Conservation (phyloP, 2,329 filamentous ascomycete genomes). For the Fusarium sp. region DNA sequence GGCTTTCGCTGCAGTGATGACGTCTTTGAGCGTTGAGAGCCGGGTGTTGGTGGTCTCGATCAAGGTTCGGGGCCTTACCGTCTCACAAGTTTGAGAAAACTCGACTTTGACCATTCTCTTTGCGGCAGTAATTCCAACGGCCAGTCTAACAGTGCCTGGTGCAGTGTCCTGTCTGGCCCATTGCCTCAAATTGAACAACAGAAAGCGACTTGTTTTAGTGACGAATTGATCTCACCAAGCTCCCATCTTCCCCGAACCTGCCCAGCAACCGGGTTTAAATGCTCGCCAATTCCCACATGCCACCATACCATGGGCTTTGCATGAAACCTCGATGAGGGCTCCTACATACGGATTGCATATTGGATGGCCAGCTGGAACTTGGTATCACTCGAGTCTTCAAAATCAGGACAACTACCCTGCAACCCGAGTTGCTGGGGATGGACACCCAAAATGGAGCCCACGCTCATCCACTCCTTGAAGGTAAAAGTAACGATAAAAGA, state of each 20-base stretch:
- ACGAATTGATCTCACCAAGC: neutral
- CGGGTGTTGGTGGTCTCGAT: conserved; percentile 10
- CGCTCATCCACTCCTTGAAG: neutral
- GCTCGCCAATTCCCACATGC: neutral
- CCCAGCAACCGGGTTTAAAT: neutral
- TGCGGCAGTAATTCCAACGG: conserved; percentile 1
- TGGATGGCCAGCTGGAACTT: neutral
- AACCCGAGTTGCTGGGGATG: neutral
- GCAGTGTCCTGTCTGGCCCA: neutral
- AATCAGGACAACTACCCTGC: neutral
- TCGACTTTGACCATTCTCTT: conserved; percentile 12
- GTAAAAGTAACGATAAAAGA: neutral
- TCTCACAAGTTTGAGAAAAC: conserved; percentile 9
- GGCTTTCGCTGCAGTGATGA: conserved; percentile 32
- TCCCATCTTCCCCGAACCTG: neutral
- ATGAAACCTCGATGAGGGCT: neutral
- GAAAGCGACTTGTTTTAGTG: neutral
- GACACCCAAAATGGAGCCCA: neutral
- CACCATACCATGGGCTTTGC: neutral
- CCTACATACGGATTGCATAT: neutral
- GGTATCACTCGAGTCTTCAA: neutral
- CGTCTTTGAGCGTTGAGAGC: conserved; percentile 34
- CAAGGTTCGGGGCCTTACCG: conserved; percentile 33
- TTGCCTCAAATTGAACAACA: neutral
- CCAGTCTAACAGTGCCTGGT: neutral